These are phyloP conservation scores for Trichoderma polysporum DNA, from an alignment of 2,329 filamentous ascomycete genomes.

Conservation along the genomic window DNA sequence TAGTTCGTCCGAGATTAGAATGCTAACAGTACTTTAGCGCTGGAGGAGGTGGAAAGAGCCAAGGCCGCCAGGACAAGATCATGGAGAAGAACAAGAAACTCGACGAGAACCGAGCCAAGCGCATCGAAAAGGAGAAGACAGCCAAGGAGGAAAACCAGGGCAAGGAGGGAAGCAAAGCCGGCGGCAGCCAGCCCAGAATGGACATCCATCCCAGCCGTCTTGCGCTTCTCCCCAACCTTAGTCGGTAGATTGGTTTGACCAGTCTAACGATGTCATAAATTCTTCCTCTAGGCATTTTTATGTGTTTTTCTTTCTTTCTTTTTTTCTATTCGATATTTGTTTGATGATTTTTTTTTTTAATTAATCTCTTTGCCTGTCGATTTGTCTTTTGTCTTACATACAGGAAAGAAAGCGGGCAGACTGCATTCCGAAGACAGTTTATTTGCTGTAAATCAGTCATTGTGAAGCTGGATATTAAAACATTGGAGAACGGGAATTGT, in stretches of 20 bases:
- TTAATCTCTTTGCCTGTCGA: neutral
- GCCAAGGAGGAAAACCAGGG: conserved; percentile 33
- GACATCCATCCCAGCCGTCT: conserved; percentile 55
- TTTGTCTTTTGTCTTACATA: neutral
- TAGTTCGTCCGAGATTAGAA: neutral
- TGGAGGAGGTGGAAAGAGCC: conserved; percentile 79
- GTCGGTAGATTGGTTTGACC: neutral
- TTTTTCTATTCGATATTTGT: neutral
- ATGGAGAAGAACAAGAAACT: conserved; percentile 83
- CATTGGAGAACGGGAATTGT: neutral
- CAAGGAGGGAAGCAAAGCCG: conserved; percentile 29
- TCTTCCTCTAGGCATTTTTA: neutral
- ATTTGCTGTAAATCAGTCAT: neutral
- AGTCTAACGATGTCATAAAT: neutral
- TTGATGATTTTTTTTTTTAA: neutral
- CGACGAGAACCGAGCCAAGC: conserved; percentile 59
- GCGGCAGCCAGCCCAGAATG: conserved; percentile 30
- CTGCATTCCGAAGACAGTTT: neutral
- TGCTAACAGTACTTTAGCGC: conserved; percentile 51
- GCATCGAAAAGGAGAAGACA: conserved; percentile 48
- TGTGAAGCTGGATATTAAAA: neutral
- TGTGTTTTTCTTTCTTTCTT: neutral
- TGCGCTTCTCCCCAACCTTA: conserved; percentile 30
- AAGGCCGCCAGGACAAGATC: conserved; percentile 72
- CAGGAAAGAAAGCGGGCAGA: neutral